Evolutionary conservation across 495 filamentous ascomycete genomes (phyloP), one percentile per base, ranked within the genome.

Genomic region (Xanthoparmelia taractica): DNA sequence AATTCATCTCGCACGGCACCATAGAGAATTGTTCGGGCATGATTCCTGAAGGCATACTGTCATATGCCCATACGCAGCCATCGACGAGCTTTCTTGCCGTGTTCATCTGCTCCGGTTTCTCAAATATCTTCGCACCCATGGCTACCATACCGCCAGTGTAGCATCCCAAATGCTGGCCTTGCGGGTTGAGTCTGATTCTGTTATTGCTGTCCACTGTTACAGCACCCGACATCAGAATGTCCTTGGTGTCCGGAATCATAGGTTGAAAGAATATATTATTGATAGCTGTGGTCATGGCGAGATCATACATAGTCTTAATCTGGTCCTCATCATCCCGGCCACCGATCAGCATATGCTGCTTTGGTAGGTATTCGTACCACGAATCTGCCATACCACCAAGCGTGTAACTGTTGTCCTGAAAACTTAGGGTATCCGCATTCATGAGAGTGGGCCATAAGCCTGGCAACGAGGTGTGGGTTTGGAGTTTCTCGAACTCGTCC

Each of bases 291-390:
- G 87, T 82, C 27, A 87, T 82, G 17, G 86, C 82, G 40, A 81
- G 80, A 45, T 86, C 79, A 74, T 96, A 95, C 88, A 97, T 87
- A 13, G 77, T 82, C 50, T 79, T 79, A 71, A 96, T 96, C 72
- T 95, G 89, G n/a, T 85, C 79, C 31, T 83, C 87, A 23, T 86
- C 80, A 31, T 83, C 87, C 57, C 84, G 78, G 2, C 87, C 94
- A 58, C 92, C 93, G 12, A 97, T 81, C 18, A 99, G 80, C 54
- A 85, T 78, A 66, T 85, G 74, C 66, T 81, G 75, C 71, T 98
- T 99, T n/a, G 96, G 89, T 52, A 99, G 84, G 73, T 99, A 99
- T 71, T 99, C 94, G 72, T 97, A 97, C 0, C 89, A 82, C 8
- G 91, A 96, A 72, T 99, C 94, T 54, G 92, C 89, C 78, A 87